Evolutionary conservation across 305 asterid species (phyloP).

Genomic region (Fraxinus floribunda): DNA sequence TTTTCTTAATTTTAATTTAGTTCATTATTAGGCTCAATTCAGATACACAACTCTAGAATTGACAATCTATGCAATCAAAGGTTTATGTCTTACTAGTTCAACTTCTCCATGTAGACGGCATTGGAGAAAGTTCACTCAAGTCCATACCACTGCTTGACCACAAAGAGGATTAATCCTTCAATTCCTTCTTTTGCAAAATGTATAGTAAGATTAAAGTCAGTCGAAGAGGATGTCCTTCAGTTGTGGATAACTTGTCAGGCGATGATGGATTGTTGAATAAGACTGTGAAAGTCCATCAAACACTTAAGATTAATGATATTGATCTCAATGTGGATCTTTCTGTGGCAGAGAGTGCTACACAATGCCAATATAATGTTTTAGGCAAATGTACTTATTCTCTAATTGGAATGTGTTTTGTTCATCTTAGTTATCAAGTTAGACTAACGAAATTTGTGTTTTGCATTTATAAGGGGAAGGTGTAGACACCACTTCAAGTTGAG

Average conservation of each 20-base stretch:
- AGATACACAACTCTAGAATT: not conserved
- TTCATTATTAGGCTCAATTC: not conserved
- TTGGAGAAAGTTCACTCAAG: not conserved
- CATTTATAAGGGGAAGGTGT: not conserved
- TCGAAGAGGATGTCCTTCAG: not conserved
- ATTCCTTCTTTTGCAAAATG: not conserved
- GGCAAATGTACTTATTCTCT: not conserved
- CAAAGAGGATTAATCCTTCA: not conserved
- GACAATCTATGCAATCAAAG: not conserved
- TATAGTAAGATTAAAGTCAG: not conserved
- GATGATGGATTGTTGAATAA: not conserved
- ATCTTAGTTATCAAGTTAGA: not conserved
- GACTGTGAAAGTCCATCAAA: not conserved
- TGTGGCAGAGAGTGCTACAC: not conserved
- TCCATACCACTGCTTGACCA: not conserved
- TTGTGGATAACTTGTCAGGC: not conserved
- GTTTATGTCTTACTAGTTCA: not conserved
- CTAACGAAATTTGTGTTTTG: not conserved
- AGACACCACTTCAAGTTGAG: not conserved
- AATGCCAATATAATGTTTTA: not conserved
- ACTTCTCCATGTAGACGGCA: not conserved
- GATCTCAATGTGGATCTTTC: not conserved
- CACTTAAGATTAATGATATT: not conserved
- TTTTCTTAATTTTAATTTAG: not conserved
- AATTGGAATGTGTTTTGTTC: not conserved